Conservation (phyloP, 331 rosid species). For the Rhamnella rubrinervis region DNA sequence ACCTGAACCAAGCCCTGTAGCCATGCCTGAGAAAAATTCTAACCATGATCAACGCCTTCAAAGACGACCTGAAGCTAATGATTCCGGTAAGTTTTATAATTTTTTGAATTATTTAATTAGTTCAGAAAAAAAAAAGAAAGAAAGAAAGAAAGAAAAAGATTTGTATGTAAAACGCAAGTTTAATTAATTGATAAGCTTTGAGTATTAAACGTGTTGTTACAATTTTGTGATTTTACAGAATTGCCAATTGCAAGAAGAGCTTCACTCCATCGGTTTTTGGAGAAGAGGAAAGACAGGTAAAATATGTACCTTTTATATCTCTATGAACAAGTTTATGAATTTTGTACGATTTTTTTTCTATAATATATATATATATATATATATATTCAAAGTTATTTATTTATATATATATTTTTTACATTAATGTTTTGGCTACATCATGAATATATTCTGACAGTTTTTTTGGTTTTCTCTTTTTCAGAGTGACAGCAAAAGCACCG, state of each 20-base stretch:
- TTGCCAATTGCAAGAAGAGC: slow-evolving; percentile 72
- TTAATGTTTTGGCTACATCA: background rate
- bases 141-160: background rate
- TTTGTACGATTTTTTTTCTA: no score
- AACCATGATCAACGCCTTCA: slow-evolving; percentile 24
- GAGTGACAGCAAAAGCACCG: slow-evolving; percentile 70
- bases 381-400: no score
- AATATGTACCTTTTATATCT: background rate
- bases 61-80: slow-evolving; percentile 30
- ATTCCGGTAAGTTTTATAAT: slow-evolving; percentile 38
- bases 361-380: no score
- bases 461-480: slow-evolving; percentile 21
- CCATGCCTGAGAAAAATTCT: slow-evolving; percentile 18
- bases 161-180: background rate
- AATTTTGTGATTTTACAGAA: slow-evolving; percentile 31
- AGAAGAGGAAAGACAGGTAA: slow-evolving; percentile 91
- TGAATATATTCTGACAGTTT: background rate
- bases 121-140: background rate
- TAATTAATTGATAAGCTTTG: slow-evolving; percentile 7
- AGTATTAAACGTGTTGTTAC: background rate
- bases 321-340: no score
- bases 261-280: slow-evolving; percentile 79
- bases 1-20: slow-evolving; percentile 20
- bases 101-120: background rate
- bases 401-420: no score